Conservation (phyloP, 208 protist species). For the Leishmania martiniquensis region DNA sequence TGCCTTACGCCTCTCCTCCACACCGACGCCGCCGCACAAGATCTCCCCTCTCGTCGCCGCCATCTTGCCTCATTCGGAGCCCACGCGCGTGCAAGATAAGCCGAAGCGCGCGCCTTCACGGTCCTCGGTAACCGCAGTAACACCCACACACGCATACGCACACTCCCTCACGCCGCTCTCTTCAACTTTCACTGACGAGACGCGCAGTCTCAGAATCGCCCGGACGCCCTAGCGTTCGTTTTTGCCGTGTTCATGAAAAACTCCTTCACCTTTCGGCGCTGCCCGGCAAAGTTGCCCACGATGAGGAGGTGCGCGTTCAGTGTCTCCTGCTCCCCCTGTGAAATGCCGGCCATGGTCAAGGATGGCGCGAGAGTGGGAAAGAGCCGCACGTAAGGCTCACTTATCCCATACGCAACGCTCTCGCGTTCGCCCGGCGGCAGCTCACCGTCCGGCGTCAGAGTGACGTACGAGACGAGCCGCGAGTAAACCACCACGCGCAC, state of each 20-base stretch:
- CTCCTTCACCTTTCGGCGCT: constrained; percentile 64
- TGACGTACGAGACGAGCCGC: constrained; percentile 43
- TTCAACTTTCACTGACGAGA: background rate
- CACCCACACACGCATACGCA: background rate
- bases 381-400: constrained; percentile 49
- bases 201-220: background rate
- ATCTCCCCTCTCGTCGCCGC: background rate
- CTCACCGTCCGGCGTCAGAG: constrained; percentile 22
- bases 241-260: constrained; percentile 42
- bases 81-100: background rate
- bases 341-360: constrained; percentile 36
- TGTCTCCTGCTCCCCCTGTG: constrained; percentile 39
- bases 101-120: background rate
- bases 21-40: too few relatives aligned
- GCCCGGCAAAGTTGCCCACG: constrained; percentile 24
- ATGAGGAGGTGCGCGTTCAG: constrained; percentile 65
- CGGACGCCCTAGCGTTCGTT: background rate
- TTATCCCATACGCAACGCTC: constrained; percentile 30
- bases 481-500: constrained; percentile 43
- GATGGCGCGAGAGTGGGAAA: constrained; percentile 47
- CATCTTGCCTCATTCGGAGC: background rate
- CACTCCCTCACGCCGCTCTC: background rate
- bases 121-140: background rate
- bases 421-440: constrained; percentile 44
- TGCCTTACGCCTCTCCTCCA: background rate